Evolutionary conservation across 148 eudicot genomes (phyloP), one percentile per base, ranked within the genome.

Genomic region (Rhododendron mucronatum): DNA sequence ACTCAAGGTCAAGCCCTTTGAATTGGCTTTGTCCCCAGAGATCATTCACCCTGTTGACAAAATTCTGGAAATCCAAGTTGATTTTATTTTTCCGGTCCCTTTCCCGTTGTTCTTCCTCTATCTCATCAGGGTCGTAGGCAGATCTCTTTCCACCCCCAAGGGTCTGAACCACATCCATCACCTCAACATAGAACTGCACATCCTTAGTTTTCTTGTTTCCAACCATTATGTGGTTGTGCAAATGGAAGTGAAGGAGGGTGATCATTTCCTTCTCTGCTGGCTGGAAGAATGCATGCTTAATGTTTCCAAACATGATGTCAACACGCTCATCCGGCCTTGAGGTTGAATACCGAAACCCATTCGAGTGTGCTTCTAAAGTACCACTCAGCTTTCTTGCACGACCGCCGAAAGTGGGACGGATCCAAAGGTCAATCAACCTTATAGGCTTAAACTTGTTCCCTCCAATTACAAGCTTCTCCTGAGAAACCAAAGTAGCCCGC

Each of bases 251-350:
- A 59, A 96, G 87, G 2, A 96, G 92, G 26, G 98, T 94, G 80
- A 96, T 96, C 99, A 95, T 95, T 80, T 96, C 99, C 87, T 93
- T 96, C 86, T 96, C 99, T 71, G 99, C 97, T 30, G 99, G 97
- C 91, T 96, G 99, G 90, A 96, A 96, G 85, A 96, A 96, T 3
- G 99, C 98, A 69, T 96, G 99, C 80, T 96, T 96, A 74, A 96
- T 89, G 82, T 96, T 96, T 9, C 84, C 93, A 89, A 85, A 96
- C 97, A 95, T 84, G 26, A 96, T 79, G 67, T 95, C 98, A 12
- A 93, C 94, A 65, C 96, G 96, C 90, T 96, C 96, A 39, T 94
- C 97, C 0, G 88, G 87, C 90, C 95, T 91, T 16, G 98, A 94
- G 37, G 98, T 96, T 65, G 97, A 92, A 88, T 92, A 96, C 77